These are phyloP conservation scores for Phytophthora kernoviae DNA, from an alignment of 352 stramenopile genomes.

Conservation along the genomic window DNA sequence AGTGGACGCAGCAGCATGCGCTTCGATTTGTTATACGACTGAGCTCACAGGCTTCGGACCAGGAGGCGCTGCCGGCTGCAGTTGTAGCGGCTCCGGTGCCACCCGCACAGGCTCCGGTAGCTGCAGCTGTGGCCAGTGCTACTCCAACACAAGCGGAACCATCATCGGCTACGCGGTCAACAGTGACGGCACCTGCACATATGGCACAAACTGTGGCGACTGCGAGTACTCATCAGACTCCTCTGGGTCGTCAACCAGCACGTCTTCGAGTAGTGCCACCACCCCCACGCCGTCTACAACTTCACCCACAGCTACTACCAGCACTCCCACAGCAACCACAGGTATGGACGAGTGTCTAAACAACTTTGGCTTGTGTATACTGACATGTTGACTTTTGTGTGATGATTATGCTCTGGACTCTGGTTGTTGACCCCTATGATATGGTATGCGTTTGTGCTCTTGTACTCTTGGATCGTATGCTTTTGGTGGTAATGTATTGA, in stretches of 20 bases:
- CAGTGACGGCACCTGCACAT: conserved; percentile 34
- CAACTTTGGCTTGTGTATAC: not conserved
- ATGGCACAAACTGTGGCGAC: conserved; percentile 40
- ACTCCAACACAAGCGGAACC: conserved; percentile 21
- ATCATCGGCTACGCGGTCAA: conserved; percentile 39
- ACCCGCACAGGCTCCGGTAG: conserved; percentile 19
- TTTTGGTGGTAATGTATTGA: conserved; percentile 22
- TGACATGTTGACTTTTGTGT: not conserved
- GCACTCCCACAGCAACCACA: conserved; percentile 16
- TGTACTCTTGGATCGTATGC: conserved; percentile 4
- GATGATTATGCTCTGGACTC: not conserved
- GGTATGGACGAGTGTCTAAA: conserved; percentile 16
- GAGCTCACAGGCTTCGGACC: conserved; percentile 45
- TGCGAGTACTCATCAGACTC: conserved; percentile 22
- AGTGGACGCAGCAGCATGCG: conserved; percentile 36
- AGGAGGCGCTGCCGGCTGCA: conserved; percentile 31
- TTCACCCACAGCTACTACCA: conserved; percentile 10
- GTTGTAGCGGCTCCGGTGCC: conserved; percentile 34
- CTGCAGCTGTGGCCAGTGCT: conserved; percentile 56
- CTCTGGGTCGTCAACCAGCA: conserved; percentile 4
- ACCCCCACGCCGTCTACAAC: conserved; percentile 19
- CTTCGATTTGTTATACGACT: conserved; percentile 42
- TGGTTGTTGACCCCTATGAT: not conserved
- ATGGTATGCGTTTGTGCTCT: conserved; percentile 23
- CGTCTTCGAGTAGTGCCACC: conserved; percentile 3